Conservation (phyloP, 192 early-diverging fungal species). For the Podochytrium sp. region DNA sequence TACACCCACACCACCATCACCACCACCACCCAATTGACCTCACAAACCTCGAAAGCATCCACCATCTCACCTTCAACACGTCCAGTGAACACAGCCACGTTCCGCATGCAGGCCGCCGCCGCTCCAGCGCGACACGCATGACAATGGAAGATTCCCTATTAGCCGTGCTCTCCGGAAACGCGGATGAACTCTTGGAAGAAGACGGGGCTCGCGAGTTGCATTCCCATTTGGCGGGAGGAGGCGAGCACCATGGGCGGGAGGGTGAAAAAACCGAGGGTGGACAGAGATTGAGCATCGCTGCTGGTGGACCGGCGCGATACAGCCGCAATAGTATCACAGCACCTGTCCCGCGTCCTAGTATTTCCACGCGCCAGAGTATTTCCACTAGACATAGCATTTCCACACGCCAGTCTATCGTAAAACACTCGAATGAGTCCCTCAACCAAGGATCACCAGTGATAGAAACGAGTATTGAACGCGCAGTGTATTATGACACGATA, state of each 20-base stretch:
- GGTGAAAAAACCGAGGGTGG: too few species aligned
- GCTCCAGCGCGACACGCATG: background rate
- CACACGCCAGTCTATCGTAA: too few species aligned
- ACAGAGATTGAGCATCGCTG: too few species aligned
- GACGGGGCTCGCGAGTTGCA: too few species aligned
- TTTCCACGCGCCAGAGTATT: too few species aligned
- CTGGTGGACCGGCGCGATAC: too few species aligned
- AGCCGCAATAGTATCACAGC: too few species aligned
- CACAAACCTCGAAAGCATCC: background rate
- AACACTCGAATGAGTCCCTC: background rate
- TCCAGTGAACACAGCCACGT: background rate
- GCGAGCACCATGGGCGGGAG: too few species aligned
- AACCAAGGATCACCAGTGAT: background rate
- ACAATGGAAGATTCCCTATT: background rate
- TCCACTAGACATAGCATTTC: too few species aligned
- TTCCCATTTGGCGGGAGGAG: too few species aligned
- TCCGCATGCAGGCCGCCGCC: too few species aligned
- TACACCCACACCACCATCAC: background rate
- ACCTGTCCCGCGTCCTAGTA: too few species aligned
- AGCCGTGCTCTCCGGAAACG: background rate
- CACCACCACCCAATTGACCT: background rate
- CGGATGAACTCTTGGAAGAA: background rate
- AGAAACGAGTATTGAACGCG: conserved; percentile 3
- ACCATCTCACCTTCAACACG: background rate
- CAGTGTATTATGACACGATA: conserved; percentile 26